A percentile compares a stretch with the other conserved stretches of the same genome.
Conservation (phyloP, 2,329 filamentous ascomycete species). For the Aspergillus spinulosporus region DNA sequence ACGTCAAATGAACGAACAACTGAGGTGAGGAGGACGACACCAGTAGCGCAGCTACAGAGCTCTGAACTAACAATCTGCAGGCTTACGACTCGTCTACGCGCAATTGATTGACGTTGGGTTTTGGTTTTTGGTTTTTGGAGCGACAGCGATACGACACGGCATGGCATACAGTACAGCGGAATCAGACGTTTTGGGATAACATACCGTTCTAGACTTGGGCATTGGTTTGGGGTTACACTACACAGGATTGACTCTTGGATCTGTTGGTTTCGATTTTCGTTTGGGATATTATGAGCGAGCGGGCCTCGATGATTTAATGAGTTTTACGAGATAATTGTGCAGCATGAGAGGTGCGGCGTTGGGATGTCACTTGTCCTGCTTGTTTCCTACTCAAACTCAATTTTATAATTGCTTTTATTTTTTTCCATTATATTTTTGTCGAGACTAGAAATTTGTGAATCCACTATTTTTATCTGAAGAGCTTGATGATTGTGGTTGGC, state of each 20-base stretch:
- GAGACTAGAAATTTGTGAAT: neutral
- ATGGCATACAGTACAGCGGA: neutral
- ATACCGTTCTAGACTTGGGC: neutral
- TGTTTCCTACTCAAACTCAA: neutral
- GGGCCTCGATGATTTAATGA: neutral
- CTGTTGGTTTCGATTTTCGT: neutral
- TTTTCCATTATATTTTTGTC: neutral
- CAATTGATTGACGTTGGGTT: constrained; percentile 2
- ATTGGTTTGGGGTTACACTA: neutral
- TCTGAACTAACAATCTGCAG: neutral
- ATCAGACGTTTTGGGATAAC: neutral
- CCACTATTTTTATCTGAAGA: neutral
- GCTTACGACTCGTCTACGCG: neutral
- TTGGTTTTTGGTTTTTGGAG: neutral
- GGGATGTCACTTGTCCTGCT: neutral
- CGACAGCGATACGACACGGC: neutral
- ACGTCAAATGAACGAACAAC: constrained; percentile 28
- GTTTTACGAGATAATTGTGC: neutral
- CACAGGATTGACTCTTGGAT: neutral
- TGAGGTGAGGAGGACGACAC: neutral
- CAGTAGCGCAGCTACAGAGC: neutral
- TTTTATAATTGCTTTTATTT: neutral
- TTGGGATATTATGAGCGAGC: neutral
- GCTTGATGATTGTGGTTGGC: neutral
- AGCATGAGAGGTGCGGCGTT: neutral